Conservation (phyloP, 2,329 filamentous ascomycete species). For the Botrytis hyacinthi region DNA sequence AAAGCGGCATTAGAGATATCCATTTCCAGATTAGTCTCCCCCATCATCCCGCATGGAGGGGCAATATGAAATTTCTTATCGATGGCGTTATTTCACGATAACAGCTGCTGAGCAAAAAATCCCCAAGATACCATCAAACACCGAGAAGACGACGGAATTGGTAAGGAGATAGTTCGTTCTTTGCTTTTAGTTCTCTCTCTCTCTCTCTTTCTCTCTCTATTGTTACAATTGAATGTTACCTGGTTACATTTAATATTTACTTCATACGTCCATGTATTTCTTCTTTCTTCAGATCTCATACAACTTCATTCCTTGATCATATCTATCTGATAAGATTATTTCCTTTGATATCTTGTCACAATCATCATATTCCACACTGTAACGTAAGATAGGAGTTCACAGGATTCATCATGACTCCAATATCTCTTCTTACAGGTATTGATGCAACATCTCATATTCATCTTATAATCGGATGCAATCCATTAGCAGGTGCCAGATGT, state of each 20-base stretch:
- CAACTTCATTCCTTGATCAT: neutral
- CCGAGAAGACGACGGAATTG: neutral
- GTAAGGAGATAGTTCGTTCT: conserved; percentile 4
- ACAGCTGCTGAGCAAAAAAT: neutral
- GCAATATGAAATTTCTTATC: conserved; percentile 22
- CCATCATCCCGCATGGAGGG: conserved; percentile 10
- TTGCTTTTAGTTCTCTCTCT: neutral
- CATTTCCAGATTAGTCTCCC: neutral
- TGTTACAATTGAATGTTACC: neutral
- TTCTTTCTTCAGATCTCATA: neutral
- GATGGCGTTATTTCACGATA: conserved; percentile 19
- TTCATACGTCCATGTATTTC: neutral
- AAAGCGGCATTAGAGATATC: neutral
- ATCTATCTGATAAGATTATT: conserved; percentile 3
- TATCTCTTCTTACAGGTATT: conserved; percentile 67
- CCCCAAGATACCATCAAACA: neutral
- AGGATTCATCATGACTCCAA: conserved; percentile 25
- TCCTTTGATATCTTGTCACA: neutral
- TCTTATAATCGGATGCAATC: conserved; percentile 80
- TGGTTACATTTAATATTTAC: neutral
- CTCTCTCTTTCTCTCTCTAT: neutral
- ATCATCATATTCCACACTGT: neutral
- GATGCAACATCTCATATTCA: conserved; percentile 72
- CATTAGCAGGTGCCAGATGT: conserved; percentile 82
- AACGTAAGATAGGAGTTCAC: neutral